These are phyloP conservation scores for Volvariella surrecta DNA, from an alignment of 1,284 basidiomycete species.

Conservation along the genomic window DNA sequence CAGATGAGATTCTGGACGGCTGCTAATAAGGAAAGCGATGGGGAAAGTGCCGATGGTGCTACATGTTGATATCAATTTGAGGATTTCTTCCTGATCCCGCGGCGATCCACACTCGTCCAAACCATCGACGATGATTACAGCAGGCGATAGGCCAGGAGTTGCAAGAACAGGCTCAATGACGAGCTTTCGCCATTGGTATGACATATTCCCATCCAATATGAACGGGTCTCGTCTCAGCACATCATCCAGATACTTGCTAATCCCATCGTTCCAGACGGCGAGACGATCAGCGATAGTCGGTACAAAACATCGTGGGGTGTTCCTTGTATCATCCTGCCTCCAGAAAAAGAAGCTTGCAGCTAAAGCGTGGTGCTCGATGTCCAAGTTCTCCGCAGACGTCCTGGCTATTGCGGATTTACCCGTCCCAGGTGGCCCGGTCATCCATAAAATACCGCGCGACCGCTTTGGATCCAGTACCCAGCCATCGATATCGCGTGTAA, in stretches of 20 bases:
- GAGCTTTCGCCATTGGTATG: background rate
- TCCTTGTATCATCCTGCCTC: background rate
- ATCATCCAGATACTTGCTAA: slow-evolving; percentile 3
- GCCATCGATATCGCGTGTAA: no score
- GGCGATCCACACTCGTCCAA: background rate
- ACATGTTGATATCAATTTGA: background rate
- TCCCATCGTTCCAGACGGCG: background rate
- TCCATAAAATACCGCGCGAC: no score
- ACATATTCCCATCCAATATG: background rate
- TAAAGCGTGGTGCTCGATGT: no score
- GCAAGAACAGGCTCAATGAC: background rate
- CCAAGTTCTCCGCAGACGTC: no score
- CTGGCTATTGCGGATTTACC: no score
- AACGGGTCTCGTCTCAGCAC: background rate
- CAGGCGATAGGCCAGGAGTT: background rate
- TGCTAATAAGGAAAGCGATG: slow-evolving; percentile 1
- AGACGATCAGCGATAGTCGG: slow-evolving; percentile 1
- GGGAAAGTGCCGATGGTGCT: background rate
- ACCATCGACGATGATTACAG: background rate
- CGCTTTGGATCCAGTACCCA: no score
- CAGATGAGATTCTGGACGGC: slow-evolving; percentile 1
- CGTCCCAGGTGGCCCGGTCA: no score
- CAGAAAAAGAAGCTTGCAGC: slow-evolving; percentile 1
- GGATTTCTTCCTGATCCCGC: background rate
- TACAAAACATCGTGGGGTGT: background rate